Evolutionary conservation across 1,284 basidiomycete species (phyloP).

Genomic region (Cutaneotrichosporon curvatum): DNA sequence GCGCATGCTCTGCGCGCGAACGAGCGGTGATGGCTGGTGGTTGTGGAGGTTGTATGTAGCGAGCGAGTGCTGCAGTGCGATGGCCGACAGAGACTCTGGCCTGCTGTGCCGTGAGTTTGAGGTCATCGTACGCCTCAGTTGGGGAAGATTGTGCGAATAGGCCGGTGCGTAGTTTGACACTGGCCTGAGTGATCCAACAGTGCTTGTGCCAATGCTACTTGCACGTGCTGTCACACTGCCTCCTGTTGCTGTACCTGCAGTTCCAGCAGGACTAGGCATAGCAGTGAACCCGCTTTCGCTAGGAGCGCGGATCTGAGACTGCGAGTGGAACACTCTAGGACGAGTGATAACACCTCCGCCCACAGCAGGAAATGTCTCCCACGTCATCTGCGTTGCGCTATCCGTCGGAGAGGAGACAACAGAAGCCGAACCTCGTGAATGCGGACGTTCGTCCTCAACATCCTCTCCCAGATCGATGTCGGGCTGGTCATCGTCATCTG

Average conservation of each 20-base stretch:
- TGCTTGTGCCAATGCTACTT: slow-evolving; percentile 27
- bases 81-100: background rate
- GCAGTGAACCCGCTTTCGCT: slow-evolving; percentile 39
- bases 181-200: too few species aligned
- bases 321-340: slow-evolving; percentile 65
- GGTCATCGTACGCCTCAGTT: background rate
- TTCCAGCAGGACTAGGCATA: slow-evolving; percentile 39
- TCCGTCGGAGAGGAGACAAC: background rate
- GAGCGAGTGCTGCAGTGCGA: background rate
- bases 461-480: slow-evolving; percentile 5
- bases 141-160: background rate
- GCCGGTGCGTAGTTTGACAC: background rate
- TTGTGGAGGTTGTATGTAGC: background rate
- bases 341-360: slow-evolving; percentile 68
- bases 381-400: slow-evolving; percentile 15
- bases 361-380: slow-evolving; percentile 60
- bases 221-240: slow-evolving; percentile 44
- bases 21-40: too few species aligned
- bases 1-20: background rate
- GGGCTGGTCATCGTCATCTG: slow-evolving; percentile 24
- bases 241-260: slow-evolving; percentile 25
- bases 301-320: slow-evolving; percentile 56
- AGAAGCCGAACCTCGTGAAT: background rate
- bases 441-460: slow-evolving; percentile 3
- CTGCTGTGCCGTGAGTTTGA: background rate